Percentiles rank a stretch among this genome's conserved stretches.
phyloP scores from a whole-genome alignment of 495 filamentous ascomycete species.

The Penicillium canariense region DNA sequence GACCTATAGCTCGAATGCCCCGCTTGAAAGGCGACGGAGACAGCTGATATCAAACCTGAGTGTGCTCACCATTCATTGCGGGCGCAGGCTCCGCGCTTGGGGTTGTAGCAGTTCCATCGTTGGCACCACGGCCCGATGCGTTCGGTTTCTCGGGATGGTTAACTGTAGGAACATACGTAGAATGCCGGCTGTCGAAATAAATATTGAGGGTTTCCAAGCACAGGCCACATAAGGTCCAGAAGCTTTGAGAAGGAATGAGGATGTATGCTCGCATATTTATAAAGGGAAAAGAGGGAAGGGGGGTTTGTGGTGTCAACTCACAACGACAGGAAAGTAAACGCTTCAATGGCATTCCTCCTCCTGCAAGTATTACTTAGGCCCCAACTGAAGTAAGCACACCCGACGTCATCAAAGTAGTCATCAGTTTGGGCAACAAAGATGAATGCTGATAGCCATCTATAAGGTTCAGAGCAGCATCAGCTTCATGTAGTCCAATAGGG shows the following conservation, averaged over 20 bases:
- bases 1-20: background rate
- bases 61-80: background rate
- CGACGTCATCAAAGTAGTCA: background rate
- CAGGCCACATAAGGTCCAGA: conserved; percentile 6
- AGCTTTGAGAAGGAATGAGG: background rate
- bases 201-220: conserved; percentile 7
- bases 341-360: background rate
- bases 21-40: background rate
- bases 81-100: background rate
- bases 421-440: conserved; percentile 19
- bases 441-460: conserved; percentile 20
- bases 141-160: background rate
- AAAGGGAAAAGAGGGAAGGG: background rate
- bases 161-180: background rate
- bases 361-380: background rate
- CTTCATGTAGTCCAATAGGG: background rate
- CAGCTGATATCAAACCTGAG: background rate
- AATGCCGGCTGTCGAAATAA: background rate
- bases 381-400: background rate
- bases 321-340: background rate
- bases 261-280: background rate
- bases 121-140: background rate
- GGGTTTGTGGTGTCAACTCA: background rate
- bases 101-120: background rate
- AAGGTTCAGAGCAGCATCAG: background rate